These are phyloP conservation scores for Cladosporium sp. DNA, from an alignment of 2,329 filamentous ascomycete species.

Conservation along the genomic window DNA sequence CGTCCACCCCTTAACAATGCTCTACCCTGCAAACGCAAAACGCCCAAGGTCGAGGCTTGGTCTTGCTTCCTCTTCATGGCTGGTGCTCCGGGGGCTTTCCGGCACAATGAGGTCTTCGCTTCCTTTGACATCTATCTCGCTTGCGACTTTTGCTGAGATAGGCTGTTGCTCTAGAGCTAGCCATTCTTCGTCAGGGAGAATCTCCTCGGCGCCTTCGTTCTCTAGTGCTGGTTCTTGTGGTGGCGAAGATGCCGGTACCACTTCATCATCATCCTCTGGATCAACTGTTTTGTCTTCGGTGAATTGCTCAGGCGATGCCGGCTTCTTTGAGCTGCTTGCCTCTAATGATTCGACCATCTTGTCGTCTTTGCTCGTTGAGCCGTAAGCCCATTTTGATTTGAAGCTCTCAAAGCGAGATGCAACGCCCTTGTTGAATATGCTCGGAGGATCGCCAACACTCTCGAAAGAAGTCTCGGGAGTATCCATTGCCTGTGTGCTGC, in stretches of 20 bases:
- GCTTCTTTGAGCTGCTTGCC: background rate
- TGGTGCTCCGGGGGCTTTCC: conserved; percentile 30
- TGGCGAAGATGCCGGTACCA: conserved; percentile 17
- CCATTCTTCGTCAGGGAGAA: conserved; percentile 20
- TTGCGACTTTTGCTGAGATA: conserved; percentile 11
- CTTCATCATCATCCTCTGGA: background rate
- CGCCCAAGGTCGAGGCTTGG: background rate
- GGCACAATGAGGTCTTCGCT: conserved; percentile 44
- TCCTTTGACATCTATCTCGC: conserved; percentile 30
- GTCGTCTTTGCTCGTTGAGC: background rate
- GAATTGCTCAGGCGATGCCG: background rate
- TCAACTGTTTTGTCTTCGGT: no score
- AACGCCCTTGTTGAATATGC: conserved; percentile 22
- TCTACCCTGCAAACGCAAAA: conserved; percentile 5
- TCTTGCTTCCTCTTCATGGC: background rate
- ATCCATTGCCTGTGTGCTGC: conserved; percentile 7
- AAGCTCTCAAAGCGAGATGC: conserved; percentile 19
- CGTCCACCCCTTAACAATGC: background rate
- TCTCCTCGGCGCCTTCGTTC: conserved; percentile 12
- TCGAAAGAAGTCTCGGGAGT: conserved; percentile 24
- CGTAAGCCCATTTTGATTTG: conserved; percentile 15
- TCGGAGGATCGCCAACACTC: conserved; percentile 12
- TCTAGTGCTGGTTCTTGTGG: conserved; percentile 16
- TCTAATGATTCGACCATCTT: background rate
- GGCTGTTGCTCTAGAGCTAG: conserved; percentile 21